These are phyloP conservation scores for Yarrowia osloensis DNA, from an alignment of 805 yeast genomes.

Conservation along the genomic window DNA sequence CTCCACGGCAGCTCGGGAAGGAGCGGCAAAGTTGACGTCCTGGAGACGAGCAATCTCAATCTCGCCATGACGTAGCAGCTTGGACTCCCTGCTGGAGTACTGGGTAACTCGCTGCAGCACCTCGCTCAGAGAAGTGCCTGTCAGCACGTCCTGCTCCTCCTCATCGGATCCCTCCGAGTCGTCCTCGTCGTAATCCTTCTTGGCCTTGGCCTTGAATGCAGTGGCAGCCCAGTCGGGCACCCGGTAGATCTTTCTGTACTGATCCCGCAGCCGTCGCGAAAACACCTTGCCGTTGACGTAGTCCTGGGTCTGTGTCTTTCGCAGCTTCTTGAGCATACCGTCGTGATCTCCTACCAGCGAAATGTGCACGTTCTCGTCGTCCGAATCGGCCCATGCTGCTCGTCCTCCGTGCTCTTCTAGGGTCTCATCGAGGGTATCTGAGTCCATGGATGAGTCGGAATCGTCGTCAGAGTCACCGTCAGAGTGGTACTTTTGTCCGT, in stretches of 20 bases:
- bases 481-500: slow-evolving; percentile 25
- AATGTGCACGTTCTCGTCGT: slow-evolving; percentile 73
- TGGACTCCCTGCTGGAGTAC: slow-evolving; percentile 44
- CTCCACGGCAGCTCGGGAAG: slow-evolving; percentile 81
- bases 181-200: slow-evolving; percentile 40
- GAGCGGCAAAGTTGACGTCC: slow-evolving; percentile 76
- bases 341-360: slow-evolving; percentile 53
- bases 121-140: slow-evolving; percentile 40
- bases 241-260: slow-evolving; percentile 72
- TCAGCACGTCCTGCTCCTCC: slow-evolving; percentile 41
- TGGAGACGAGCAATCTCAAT: slow-evolving; percentile 79
- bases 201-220: slow-evolving; percentile 38
- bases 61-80: slow-evolving; percentile 65
- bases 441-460: slow-evolving; percentile 45
- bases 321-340: slow-evolving; percentile 68
- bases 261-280: slow-evolving; percentile 65
- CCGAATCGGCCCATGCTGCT: slow-evolving; percentile 86
- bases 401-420: slow-evolving; percentile 41
- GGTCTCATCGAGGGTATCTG: slow-evolving; percentile 44
- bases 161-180: slow-evolving; percentile 38
- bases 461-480: slow-evolving; percentile 43
- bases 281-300: slow-evolving; percentile 61
- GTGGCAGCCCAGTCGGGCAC: slow-evolving; percentile 78
- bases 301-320: slow-evolving; percentile 59
- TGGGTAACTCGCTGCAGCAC: slow-evolving; percentile 40